Evolutionary conservation across 139 green algal species (phyloP).

Genomic region (Chlorella sp.): DNA sequence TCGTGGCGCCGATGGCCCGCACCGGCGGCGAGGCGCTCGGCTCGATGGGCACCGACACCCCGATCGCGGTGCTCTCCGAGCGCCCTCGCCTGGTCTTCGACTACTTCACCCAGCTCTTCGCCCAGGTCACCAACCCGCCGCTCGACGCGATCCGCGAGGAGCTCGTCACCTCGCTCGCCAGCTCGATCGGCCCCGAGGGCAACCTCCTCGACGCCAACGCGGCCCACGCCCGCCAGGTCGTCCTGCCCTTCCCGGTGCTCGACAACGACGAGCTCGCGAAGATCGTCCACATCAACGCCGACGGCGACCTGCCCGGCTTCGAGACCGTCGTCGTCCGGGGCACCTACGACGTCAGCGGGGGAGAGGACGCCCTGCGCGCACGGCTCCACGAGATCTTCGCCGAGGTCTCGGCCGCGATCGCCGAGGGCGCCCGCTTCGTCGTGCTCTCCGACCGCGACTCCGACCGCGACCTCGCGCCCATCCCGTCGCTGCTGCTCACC

Average conservation of each 20-base stretch:
- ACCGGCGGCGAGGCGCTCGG: slow-evolving; percentile 78
- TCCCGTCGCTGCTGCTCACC: slow-evolving; percentile 74
- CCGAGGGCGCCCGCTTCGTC: slow-evolving; percentile 71
- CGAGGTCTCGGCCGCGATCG: slow-evolving; percentile 68
- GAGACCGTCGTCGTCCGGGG: slow-evolving; percentile 80
- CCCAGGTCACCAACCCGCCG: slow-evolving; percentile 95
- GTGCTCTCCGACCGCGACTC: slow-evolving; percentile 67
- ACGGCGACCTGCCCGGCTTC: neutral
- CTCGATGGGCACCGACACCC: slow-evolving; percentile 93
- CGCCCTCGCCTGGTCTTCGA: slow-evolving; percentile 81
- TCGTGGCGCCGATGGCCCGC: slow-evolving; percentile 86
- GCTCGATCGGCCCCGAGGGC: slow-evolving; percentile 88
- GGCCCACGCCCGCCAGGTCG: slow-evolving; percentile 64
- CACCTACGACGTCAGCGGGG: slow-evolving; percentile 72
- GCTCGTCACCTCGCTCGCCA: slow-evolving; percentile 84
- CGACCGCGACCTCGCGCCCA: slow-evolving; percentile 51
- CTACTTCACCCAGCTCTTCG: slow-evolving; percentile 99
- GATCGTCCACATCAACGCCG: slow-evolving; percentile 59
- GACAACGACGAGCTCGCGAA: slow-evolving; percentile 72
- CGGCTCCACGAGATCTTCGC: slow-evolving; percentile 66
- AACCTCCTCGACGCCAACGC: slow-evolving; percentile 64
- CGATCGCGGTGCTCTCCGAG: slow-evolving; percentile 75
- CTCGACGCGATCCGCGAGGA: slow-evolving; percentile 95
- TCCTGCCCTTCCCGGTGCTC: slow-evolving; percentile 65
- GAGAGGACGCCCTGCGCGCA: slow-evolving; percentile 58